Conservation (phyloP, 2,329 filamentous ascomycete genomes). For the Calonectria leucothoes region DNA sequence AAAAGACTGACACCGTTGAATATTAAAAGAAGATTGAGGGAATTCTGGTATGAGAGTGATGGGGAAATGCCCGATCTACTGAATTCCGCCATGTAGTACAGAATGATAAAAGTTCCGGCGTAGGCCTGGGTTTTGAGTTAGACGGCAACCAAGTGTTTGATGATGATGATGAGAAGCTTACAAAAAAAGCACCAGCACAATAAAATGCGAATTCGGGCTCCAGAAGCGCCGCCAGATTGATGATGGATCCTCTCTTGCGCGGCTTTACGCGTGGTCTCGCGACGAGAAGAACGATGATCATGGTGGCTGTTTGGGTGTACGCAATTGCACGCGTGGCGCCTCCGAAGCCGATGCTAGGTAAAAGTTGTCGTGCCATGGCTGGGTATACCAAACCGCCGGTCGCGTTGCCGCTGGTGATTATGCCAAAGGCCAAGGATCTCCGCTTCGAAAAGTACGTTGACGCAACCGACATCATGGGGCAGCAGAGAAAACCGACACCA, state of each 20-base stretch:
- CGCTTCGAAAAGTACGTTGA: slow-evolving; percentile 8
- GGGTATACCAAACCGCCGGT: slow-evolving; percentile 2
- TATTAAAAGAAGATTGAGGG: slow-evolving; percentile 4
- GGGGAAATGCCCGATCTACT: neutral
- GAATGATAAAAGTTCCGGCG: neutral
- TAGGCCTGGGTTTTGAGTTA: neutral
- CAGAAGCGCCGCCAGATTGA: neutral
- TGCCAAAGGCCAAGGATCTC: neutral
- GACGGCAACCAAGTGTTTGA: neutral
- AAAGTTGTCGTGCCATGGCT: neutral
- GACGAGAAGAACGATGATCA: neutral
- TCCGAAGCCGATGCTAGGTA: neutral
- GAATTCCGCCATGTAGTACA: slow-evolving; percentile 9
- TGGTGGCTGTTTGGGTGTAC: neutral
- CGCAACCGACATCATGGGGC: neutral
- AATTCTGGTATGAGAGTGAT: neutral
- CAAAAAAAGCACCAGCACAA: neutral
- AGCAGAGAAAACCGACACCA: neutral
- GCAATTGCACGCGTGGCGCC: neutral
- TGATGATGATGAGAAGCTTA: neutral
- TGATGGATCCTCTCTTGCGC: neutral
- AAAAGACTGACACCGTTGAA: slow-evolving; percentile 8
- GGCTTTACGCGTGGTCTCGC: neutral
- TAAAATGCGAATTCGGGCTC: neutral
- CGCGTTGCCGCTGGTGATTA: neutral